phyloP scores from a whole-genome alignment of 129 eudicot genomes.

The Lonicera japonica region DNA sequence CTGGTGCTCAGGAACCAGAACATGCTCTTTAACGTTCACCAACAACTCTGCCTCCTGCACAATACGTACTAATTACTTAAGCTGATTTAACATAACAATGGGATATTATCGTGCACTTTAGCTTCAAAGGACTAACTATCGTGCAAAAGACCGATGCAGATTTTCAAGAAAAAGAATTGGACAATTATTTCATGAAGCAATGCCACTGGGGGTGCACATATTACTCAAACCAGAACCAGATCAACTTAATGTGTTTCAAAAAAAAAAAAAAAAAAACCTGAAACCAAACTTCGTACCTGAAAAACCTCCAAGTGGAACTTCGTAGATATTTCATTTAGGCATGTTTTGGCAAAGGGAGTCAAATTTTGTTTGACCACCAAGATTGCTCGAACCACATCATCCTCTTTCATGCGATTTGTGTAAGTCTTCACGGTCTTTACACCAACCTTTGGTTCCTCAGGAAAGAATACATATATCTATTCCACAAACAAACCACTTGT shows the following conservation, averaged over 20 bases:
- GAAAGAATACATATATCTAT: slow-evolving; percentile 86
- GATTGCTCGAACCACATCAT: slow-evolving; percentile 70
- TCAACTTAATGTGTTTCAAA: too few species aligned
- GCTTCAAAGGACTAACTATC: slow-evolving; percentile 11
- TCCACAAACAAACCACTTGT: background rate
- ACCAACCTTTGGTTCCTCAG: slow-evolving; percentile 91
- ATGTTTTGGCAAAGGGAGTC: slow-evolving; percentile 75
- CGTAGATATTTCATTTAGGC: slow-evolving; percentile 62
- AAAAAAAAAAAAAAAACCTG: too few species aligned
- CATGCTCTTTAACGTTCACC: slow-evolving; percentile 73
- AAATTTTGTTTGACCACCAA: slow-evolving; percentile 78
- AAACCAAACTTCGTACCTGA: too few species aligned
- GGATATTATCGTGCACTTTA: too few species aligned
- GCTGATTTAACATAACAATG: too few species aligned
- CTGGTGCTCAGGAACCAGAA: slow-evolving; percentile 73
- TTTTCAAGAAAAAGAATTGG: too few species aligned
- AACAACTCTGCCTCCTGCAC: slow-evolving; percentile 70
- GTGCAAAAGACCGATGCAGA: too few species aligned
- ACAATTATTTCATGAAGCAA: too few species aligned
- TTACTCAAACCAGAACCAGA: too few species aligned
- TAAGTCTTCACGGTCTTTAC: slow-evolving; percentile 74
- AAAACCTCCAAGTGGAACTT: slow-evolving; percentile 85
- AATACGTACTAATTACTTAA: too few species aligned
- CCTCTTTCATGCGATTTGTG: slow-evolving; percentile 73
- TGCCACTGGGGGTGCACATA: too few species aligned